Percentiles rank a stretch among this genome's conserved stretches.
Evolutionary conservation across 345 rosid species (phyloP).

Genomic region (Diplotaxis tenuifolia): DNA sequence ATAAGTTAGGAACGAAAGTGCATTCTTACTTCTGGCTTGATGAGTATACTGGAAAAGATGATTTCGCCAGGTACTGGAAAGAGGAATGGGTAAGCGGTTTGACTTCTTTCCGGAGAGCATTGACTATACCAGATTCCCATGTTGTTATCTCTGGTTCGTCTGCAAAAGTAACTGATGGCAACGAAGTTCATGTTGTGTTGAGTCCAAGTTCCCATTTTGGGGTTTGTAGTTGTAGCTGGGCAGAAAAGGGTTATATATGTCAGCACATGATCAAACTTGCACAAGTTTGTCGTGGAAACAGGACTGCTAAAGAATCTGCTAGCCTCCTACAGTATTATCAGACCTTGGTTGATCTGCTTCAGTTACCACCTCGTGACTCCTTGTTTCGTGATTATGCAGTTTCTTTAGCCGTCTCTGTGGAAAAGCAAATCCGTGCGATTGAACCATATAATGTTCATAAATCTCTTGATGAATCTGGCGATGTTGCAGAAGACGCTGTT

Average conservation of each 20-base stretch:
- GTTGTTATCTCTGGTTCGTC: conserved; percentile 52
- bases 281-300: conserved; percentile 41
- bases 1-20: conserved; percentile 86
- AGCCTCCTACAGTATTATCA: conserved; percentile 60
- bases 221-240: conserved; percentile 77
- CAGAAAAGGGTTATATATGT: conserved; percentile 77
- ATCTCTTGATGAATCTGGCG: conserved; percentile 13
- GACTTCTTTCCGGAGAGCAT: conserved; percentile 78
- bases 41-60: conserved; percentile 74
- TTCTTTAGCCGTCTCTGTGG: conserved; percentile 60
- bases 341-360: conserved; percentile 61
- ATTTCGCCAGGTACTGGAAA: conserved; percentile 75
- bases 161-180: conserved; percentile 58
- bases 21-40: conserved; percentile 98
- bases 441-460: conserved; percentile 11
- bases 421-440: conserved; percentile 50
- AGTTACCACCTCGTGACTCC: conserved; percentile 64
- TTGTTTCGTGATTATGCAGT: conserved; percentile 75
- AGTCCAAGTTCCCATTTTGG: conserved; percentile 82
- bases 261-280: conserved; percentile 75
- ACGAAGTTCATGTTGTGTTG: conserved; percentile 57
- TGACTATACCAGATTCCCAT: conserved; percentile 66
- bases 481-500: not conserved
- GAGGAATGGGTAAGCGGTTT: conserved; percentile 90
- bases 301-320: conserved; percentile 42